These are phyloP conservation scores for Trypanosoma melophagium DNA, from an alignment of 208 protist species.

Conservation along the genomic window DNA sequence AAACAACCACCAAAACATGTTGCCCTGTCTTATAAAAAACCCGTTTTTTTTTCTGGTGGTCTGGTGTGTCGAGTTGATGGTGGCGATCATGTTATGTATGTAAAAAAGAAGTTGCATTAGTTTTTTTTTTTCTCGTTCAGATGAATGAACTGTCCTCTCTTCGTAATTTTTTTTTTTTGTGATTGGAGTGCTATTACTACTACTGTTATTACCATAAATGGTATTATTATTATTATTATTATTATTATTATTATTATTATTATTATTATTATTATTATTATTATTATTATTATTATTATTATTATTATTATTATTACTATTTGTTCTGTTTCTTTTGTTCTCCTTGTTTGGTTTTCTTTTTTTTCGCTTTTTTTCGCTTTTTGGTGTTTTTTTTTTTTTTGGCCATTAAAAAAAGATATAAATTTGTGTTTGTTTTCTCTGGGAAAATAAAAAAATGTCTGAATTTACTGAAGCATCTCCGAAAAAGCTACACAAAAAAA, in stretches of 20 bases:
- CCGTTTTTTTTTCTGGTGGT: constrained; percentile 36
- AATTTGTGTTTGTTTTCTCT: neutral
- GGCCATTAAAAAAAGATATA: neutral
- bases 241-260: neutral
- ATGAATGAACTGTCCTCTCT: neutral
- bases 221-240: neutral
- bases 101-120: constrained; percentile 9
- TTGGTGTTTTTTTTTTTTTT: neutral
- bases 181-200: no score
- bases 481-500: neutral
- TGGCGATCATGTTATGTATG: constrained; percentile 22
- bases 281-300: neutral
- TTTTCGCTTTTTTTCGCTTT: neutral
- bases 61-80: constrained; percentile 29
- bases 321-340: neutral
- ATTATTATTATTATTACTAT: constrained; percentile 1
- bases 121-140: neutral
- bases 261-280: neutral
- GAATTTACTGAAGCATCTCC: neutral
- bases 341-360: neutral
- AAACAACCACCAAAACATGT: neutral
- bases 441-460: neutral
- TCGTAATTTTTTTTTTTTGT: neutral
- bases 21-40: constrained; percentile 5
- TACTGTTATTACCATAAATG: neutral